Base-by-base conservation (phyloP, 805 yeast genomes). In the Cephaloascus albidus region DNA sequence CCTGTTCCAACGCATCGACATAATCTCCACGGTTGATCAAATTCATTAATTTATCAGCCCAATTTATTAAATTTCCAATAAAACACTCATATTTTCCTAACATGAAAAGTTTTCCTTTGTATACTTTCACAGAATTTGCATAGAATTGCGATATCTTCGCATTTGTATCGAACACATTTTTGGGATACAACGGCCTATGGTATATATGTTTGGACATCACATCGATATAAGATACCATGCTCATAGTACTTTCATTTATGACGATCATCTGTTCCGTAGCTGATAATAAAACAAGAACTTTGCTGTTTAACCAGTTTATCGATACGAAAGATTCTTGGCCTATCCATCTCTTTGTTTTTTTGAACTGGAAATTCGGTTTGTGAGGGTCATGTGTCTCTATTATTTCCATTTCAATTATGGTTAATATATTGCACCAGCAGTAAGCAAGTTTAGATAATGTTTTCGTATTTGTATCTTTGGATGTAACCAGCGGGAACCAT, bases 11-110 rank as follows among this genome's bases (percentile, higher is more conserved):
- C 0, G 94, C 89, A 2, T 55, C 60, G 4, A 72, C 54, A 40
- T 78, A 81, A 18, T 70, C 54, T 1, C 72, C 76, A 2, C 57
- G 46, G 10, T 72, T 61, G 36, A 86, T 61, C 10, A 73, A 51
- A 4, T 57, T 63, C 41, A 73, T 54, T 1, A 85, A 54, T 20
- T 67, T 61, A 46, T 83, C 89, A 0, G 81, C 85, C 95, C 88
- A 86, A 47, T 71, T 77, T 2, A 77, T 62, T 14, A 77, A 56
- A 18, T 76, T 63, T 0, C 89, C 95, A 2, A 79, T 66, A 4
- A 60, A 60, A 34, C 77, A 50, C 41, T 74, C 79, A 39, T 70
- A 68, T 33, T 64, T 60, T 0, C 83, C 83, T 38, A 80, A 47
- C 1, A 76, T 40, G 47, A 78, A 70, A 0, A 86, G 36, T 18